Evolutionary conservation across 768 basidiomycete genomes (phyloP), one percentile per base, ranked within the genome.

Genomic region (Mycena vitilis): DNA sequence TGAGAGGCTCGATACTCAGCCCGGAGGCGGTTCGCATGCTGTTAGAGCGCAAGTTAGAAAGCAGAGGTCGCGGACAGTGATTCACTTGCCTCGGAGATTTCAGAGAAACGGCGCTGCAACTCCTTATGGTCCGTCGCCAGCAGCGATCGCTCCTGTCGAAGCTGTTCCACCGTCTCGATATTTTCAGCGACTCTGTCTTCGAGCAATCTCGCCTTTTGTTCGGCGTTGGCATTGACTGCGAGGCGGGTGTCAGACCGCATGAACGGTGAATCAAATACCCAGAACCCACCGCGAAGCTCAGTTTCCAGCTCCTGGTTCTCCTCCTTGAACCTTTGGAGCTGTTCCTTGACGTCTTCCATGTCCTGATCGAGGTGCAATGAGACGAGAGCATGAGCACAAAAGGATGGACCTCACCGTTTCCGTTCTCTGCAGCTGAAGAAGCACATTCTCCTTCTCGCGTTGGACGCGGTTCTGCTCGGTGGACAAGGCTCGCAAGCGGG

Each of bases 61-160:
- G 48, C 20, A 37, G 51, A 23, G 18, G 53, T 23, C 15, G 36
- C 25, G 42, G 16, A 45, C 13, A n/a, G 36, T 42, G 12, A 57
- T 55, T 22, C 42, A 76, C 85, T 42, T 69, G 92, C 94, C 82
- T 94, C 89, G 8, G 91, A 86, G 11, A 87, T 83, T 51, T 92
- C 88, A 5, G 87, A 78, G 71, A 90, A 91, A 22, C 86, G 88
- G 23, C 84, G 84, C 74, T 95, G 92, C 37, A 95, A 84, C 53
- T 87, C 84, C 75, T 91, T 92, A 74, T 95, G 88, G 72, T 95
- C 92, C 18, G 81, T 78, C 11, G 84, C 84, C 30, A 96, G 86
- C 55, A 90, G 76, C 36, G 90, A 85, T 5, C 93, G 91, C 74
- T 96, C 95, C 68, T 91, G 87, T 23, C 95, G 87, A 38, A 96